These are phyloP conservation scores for Daldinia decipiens DNA, from an alignment of 495 filamentous ascomycete species.

Conservation along the genomic window DNA sequence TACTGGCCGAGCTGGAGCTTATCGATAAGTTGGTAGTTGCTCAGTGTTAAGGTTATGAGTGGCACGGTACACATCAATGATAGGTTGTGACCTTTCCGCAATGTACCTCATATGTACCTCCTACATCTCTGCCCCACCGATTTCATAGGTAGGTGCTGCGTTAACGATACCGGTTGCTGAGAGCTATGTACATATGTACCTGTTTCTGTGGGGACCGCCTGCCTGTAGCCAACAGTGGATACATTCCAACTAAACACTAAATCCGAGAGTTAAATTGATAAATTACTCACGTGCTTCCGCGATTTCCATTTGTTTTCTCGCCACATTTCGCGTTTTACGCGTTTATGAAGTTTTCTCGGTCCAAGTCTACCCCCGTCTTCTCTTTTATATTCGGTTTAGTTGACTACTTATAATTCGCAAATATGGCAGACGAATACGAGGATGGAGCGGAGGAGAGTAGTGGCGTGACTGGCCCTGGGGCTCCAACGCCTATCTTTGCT, in stretches of 20 bases:
- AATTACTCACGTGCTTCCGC: constrained; percentile 47
- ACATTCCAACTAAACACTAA: not conserved
- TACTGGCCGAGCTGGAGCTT: constrained; percentile 17
- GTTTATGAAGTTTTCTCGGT: constrained; percentile 26
- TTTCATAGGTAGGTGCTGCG: too few relatives aligned
- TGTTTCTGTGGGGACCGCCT: not conserved
- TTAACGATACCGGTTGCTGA: too few relatives aligned
- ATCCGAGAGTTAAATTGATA: constrained; percentile 7
- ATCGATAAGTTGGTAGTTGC: constrained; percentile 32
- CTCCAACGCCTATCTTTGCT: constrained; percentile 87
- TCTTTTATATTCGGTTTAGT: not conserved
- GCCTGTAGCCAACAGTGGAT: not conserved
- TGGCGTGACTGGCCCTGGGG: constrained; percentile 81
- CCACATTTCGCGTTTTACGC: constrained; percentile 45
- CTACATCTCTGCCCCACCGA: too few relatives aligned
- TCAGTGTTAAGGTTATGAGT: too few relatives aligned
- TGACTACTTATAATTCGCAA: not conserved
- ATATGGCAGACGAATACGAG: constrained; percentile 55
- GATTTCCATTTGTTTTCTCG: constrained; percentile 46
- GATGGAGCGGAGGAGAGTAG: constrained; percentile 58
- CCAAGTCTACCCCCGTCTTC: not conserved
- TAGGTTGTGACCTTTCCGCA: too few relatives aligned
- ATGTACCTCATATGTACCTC: too few relatives aligned
- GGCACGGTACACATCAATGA: too few relatives aligned
- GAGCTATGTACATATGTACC: too few relatives aligned